Conservation (phyloP, 2,329 filamentous ascomycete genomes). For the Diaporthe sp. region DNA sequence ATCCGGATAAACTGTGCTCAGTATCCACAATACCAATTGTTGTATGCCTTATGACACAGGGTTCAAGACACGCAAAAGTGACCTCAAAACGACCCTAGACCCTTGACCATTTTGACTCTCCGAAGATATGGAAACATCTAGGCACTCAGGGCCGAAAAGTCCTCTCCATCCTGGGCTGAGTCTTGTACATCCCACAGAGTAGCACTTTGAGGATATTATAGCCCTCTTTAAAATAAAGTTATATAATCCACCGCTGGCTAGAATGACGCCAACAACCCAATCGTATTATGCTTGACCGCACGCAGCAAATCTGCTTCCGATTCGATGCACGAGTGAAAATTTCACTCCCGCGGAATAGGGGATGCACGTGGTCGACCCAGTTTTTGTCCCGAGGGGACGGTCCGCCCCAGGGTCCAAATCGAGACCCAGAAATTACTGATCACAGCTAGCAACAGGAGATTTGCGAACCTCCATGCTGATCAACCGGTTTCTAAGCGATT, state of each 20-base stretch:
- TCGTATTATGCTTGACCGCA: not conserved
- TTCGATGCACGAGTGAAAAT: not conserved
- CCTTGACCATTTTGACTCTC: not conserved
- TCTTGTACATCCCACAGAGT: not conserved
- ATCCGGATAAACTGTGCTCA: not conserved
- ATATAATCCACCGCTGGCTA: not conserved
- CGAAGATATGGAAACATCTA: not conserved
- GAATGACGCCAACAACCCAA: not conserved
- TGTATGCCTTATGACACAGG: not conserved
- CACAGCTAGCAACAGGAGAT: constrained; percentile 31
- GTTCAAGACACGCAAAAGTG: not conserved
- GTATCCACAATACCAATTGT: not conserved
- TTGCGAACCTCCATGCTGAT: constrained; percentile 26
- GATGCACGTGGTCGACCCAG: constrained; percentile 19
- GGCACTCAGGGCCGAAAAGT: not conserved
- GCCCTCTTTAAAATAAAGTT: not conserved
- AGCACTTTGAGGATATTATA: not conserved
- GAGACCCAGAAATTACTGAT: constrained; percentile 31
- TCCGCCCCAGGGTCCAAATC: constrained; percentile 27
- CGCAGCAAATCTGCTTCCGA: not conserved
- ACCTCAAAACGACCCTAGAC: not conserved
- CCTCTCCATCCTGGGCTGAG: no score
- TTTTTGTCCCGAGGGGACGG: constrained; percentile 31
- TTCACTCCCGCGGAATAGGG: constrained; percentile 3
- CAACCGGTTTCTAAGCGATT: constrained; percentile 24